Base-by-base conservation (phyloP, 2,329 filamentous ascomycete species). In the Neonectria hederae region DNA sequence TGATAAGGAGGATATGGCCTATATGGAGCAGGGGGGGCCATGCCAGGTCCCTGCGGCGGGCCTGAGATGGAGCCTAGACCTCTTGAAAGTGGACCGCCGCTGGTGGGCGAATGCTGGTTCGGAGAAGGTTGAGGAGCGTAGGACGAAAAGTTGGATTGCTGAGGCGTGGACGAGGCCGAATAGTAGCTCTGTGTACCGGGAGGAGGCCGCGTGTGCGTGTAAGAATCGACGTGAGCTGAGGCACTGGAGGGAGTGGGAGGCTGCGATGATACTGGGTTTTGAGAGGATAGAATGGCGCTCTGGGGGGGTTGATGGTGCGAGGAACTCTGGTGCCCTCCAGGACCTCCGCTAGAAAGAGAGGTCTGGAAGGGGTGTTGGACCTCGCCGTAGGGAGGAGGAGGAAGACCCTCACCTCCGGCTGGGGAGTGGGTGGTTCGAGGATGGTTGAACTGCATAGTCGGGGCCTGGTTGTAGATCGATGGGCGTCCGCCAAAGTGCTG, bases 361-460 rank as follows among this genome's bases (percentile, higher is more conserved):
- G 86, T 85, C 65, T 89, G 84, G 76, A 90, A 93, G 35, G 89
- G 83, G 48, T 89, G 86, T 65, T 90, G 84, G 69, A 89, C 88
- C 66, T 88, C 83, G 67, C 92, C 90, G 78, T 90, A 93, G 7
- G 90, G 85, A 64, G 90, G 88, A 59, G 87, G 83, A 65, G 91
- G 86, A 59, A 94, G 82, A 53, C 84, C 84, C 74, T 93, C 88
- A 52, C 82, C 83, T 28, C 83, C 82, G 8, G 86, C 84, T 14
- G 91, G 90, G 24, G 79, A 79, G 56, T 77, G 77, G 4, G 79
- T 77, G 66, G 71, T 77, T 59, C 79, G 72, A 17, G 71, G 72
- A 32, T 77, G 75, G 54, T 72, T 72, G 59, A 71, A 73, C 45
- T 74, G 77, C 26, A 87, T 81, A 51, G 84, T 83, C 30, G 87